A percentile compares a stretch with the other conserved stretches of the same genome.
phyloP scores from a whole-genome alignment of 208 protist species.

The Acanthamoeba lenticulata region DNA sequence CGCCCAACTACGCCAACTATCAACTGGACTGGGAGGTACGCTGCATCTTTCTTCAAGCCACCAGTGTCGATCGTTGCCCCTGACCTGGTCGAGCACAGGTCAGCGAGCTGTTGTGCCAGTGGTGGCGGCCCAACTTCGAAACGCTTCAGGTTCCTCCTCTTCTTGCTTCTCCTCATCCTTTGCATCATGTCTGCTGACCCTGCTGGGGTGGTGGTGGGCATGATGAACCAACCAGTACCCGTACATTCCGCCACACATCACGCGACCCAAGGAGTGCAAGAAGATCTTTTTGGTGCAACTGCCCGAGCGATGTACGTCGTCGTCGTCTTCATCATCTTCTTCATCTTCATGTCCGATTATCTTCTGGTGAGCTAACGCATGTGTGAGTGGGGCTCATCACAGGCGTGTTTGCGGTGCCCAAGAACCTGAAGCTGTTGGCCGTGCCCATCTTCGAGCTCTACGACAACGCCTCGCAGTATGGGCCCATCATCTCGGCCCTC shows the following conservation, averaged over 20 bases:
- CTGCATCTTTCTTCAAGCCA: neutral
- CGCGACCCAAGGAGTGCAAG: conserved; percentile 84
- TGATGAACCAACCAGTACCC: conserved; percentile 76
- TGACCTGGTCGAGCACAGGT: neutral
- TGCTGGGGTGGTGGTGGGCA: neutral
- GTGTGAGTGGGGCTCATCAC: neutral
- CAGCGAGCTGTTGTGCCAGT: conserved; percentile 76
- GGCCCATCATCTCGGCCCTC: conserved; percentile 75
- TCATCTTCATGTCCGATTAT: too few species aligned
- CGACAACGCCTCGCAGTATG: conserved; percentile 80
- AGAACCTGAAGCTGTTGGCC: conserved; percentile 80
- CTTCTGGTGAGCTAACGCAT: neutral
- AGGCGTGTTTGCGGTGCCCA: conserved; percentile 83
- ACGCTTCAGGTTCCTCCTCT: conserved; percentile 44
- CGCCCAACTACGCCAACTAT: conserved; percentile 13
- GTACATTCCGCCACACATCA: conserved; percentile 85
- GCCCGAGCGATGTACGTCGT: conserved; percentile 78
- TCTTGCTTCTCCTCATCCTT: neutral
- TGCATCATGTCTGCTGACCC: neutral
- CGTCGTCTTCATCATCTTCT: neutral
- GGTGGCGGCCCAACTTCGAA: conserved; percentile 82
- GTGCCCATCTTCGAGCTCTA: conserved; percentile 85
- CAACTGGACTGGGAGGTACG: conserved; percentile 75
- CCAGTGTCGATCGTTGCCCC: neutral
- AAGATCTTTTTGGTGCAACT: conserved; percentile 82